Percentiles rank a stretch among this genome's conserved stretches.
phyloP scores from a whole-genome alignment of 805 yeast genomes.

The Candida ponderosae region DNA sequence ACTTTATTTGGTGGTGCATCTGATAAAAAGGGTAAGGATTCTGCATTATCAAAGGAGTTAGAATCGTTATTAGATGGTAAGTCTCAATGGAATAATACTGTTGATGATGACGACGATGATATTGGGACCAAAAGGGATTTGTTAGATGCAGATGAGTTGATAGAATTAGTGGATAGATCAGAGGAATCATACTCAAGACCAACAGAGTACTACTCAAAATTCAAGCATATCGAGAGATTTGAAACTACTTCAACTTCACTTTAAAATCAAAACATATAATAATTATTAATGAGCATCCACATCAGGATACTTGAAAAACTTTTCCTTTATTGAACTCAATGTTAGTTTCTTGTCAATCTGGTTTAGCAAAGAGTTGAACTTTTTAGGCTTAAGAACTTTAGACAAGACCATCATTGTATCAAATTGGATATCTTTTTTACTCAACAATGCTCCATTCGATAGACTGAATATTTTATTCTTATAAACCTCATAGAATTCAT shows the following conservation, averaged over 20 bases:
- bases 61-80: neutral
- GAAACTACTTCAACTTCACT: conserved; percentile 24
- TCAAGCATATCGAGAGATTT: conserved; percentile 29
- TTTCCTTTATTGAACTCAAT: no score
- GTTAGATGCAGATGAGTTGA: conserved; percentile 30
- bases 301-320: no score
- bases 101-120: conserved; percentile 18
- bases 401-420: conserved; percentile 9
- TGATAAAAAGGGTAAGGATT: conserved; percentile 16
- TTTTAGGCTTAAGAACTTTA: conserved; percentile 3
- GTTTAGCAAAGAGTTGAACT: conserved; percentile 1
- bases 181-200: conserved; percentile 30
- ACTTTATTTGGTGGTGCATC: conserved; percentile 8
- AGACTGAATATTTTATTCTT: conserved; percentile 4
- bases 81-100: neutral
- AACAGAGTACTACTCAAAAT: conserved; percentile 13
- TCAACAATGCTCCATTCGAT: conserved; percentile 3
- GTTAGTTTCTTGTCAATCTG: neutral
- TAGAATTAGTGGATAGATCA: conserved; percentile 43
- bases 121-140: neutral
- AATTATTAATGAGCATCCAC: no score
- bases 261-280: no score
- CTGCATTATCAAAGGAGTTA: conserved; percentile 1
- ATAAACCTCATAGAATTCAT: conserved; percentile 2
- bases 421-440: conserved; percentile 6